These are phyloP conservation scores for Silene conica DNA, from an alignment of 148 eudicot species.

Conservation along the genomic window DNA sequence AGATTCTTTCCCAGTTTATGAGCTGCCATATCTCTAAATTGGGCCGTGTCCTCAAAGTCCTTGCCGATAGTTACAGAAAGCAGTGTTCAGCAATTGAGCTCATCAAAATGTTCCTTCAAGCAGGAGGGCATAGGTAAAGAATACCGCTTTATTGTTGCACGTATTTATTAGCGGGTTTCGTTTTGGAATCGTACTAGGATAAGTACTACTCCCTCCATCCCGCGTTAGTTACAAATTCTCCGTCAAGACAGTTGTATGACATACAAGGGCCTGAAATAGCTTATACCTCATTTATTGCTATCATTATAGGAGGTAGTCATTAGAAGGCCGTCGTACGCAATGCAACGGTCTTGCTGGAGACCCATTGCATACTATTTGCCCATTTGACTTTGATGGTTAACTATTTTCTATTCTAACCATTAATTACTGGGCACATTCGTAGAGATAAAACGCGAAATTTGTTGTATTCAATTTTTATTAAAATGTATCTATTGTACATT, in stretches of 20 bases:
- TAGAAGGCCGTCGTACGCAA: background rate
- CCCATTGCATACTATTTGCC: background rate
- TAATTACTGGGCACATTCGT: background rate
- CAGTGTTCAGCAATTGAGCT: slow-evolving; percentile 84
- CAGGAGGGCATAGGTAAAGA: slow-evolving; percentile 67
- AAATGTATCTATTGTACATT: too few relatives aligned
- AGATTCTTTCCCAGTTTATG: slow-evolving; percentile 71
- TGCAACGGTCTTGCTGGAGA: background rate
- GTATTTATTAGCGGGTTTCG: background rate
- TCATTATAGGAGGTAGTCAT: background rate
- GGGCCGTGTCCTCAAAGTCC: slow-evolving; percentile 66
- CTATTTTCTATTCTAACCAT: background rate
- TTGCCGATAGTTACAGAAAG: slow-evolving; percentile 82
- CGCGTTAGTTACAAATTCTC: too few relatives aligned
- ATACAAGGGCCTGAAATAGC: background rate
- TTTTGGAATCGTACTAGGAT: background rate
- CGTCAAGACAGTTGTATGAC: too few relatives aligned
- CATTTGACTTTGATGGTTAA: background rate
- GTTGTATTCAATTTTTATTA: too few relatives aligned
- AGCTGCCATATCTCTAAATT: slow-evolving; percentile 77
- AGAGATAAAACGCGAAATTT: too few relatives aligned
- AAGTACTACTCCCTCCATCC: too few relatives aligned
- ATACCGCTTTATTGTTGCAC: background rate
- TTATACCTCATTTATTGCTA: background rate
- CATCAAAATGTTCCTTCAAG: slow-evolving; percentile 82